phyloP scores from a whole-genome alignment of 352 stramenopile genomes.

The Stramenopiles sp. region DNA sequence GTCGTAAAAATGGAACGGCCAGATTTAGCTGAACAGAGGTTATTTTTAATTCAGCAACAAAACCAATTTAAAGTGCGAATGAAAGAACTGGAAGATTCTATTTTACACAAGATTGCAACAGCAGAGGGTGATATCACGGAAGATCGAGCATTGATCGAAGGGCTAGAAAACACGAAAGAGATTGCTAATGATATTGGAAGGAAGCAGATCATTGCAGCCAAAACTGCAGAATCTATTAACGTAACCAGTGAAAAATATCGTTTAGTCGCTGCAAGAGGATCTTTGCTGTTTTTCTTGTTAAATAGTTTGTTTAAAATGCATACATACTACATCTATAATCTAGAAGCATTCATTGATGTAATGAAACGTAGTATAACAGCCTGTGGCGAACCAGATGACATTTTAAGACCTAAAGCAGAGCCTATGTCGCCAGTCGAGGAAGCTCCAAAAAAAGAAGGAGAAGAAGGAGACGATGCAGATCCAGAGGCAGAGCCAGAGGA shows the following conservation, averaged over 20 bases:
- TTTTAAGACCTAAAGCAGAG: constrained; percentile 8
- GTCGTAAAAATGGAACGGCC: constrained; percentile 70
- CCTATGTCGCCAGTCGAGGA: constrained; percentile 19
- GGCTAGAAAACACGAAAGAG: constrained; percentile 62
- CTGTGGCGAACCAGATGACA: constrained; percentile 11
- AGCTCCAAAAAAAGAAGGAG: constrained; percentile 13
- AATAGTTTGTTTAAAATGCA: constrained; percentile 88
- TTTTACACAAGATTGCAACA: constrained; percentile 65
- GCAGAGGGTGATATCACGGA: constrained; percentile 67
- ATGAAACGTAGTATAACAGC: constrained; percentile 28
- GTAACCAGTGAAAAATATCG: constrained; percentile 83
- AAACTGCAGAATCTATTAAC: constrained; percentile 41
- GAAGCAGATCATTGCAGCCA: not conserved
- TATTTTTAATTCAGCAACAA: constrained; percentile 52
- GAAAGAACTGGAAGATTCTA: constrained; percentile 54
- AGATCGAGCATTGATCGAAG: constrained; percentile 69
- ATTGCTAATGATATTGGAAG: constrained; percentile 52
- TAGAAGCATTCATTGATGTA: constrained; percentile 81
- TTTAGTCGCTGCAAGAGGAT: constrained; percentile 67
- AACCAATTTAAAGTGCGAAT: constrained; percentile 77
- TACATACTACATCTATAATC: constrained; percentile 88
- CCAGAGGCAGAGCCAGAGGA: constrained; percentile 31
- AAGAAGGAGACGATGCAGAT: constrained; percentile 14
- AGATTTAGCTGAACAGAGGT: constrained; percentile 57
- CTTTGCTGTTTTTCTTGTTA: constrained; percentile 87